Base-by-base conservation (phyloP, 2,329 filamentous ascomycete species). In the Xylaria sp. region DNA sequence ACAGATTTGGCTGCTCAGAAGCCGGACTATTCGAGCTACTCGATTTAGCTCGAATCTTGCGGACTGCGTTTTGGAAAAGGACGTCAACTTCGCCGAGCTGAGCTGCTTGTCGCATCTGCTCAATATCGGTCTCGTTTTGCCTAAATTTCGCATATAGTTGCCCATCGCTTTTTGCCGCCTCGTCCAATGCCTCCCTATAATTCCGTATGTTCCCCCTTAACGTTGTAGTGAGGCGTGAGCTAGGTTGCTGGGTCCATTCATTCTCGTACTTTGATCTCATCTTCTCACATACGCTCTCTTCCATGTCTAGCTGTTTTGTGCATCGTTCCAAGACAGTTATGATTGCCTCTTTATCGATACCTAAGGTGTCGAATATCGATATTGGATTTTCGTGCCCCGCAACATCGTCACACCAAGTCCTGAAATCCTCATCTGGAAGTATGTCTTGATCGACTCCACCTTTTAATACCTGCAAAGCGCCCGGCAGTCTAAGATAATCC, bases 211-310 rank as follows among this genome's bases (percentile, higher is more conserved):
- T 96, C 67, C 89, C 91, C 64, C 94, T 88, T 58, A 99, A 82
- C 0, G 95, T 98, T 3, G 92, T 90, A 1, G 95, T 99, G 48
- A 99, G 86, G 65, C 93, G 87, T 36, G 93, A 93, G 78, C 95
- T 98, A 11, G 96, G 96, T 76, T 99, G 96, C 76, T 99, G 96
- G 19, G 93, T 97, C 96, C 96, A 99, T 63, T 98, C 95, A 32
- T 86, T 87, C 64, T 95, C 94, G 78, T 98, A 98, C 79, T 99
- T 99, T 12, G 94, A 97, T 55, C 96, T 89, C 96, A 99, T 99
- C 84, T 98, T 99, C 80, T 99, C 96, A 79, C 96, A 99, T 0
- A 98, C 93, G 64, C 93, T 97, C 81, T 98, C 97, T 79, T 99
- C 96, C 89, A 96, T 94, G 73, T 99, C 96, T 50, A 99, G 82